Base-by-base conservation (phyloP, 2,329 filamentous ascomycete genomes). In the Diaporthe vaccinii region DNA sequence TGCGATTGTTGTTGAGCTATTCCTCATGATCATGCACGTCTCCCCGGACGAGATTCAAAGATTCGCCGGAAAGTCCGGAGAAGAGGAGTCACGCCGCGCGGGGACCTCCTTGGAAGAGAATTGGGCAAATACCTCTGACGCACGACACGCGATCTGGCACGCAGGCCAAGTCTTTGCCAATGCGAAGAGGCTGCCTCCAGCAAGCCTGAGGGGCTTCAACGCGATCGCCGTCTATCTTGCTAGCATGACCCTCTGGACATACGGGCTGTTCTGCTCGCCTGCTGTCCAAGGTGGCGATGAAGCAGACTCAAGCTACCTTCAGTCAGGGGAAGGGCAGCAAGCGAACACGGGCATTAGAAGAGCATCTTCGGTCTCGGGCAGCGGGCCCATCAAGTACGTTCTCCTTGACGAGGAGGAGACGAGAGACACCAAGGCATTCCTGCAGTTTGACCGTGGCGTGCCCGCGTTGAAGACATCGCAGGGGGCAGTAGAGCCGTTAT, bases 191-290 rank as follows among this genome's bases (percentile, higher is more conserved):
- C 74, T 81, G 53, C 79, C 79, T 15, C 80, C 80, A 2, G 78
- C 80, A 12, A 79, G 76, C 6, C 76, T 81, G 8, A 77, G 79
- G 14, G 77, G 76, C 5, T 81, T 81, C 73, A 79, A 80, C 46
- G 80, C 80, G 25, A 81, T 79, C 51, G 79, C 80, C 2, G 79
- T 81, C 25, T 81, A 81, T 73, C 78, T 80, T 57, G 79, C 80
- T 14, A 78, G 79, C 8, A 69, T 81, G 68, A 80, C 80, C 20
- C 78, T 81, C 10, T 81, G 80, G 80, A 77, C 78, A 17, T 81
- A 80, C 49, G 79, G 79, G 1, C 62, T 81, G 12, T 74, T 81
- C 20, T 76, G 72, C 2, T 77, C 76, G 55, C 74, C 75, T 2
- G 31, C 36, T 36, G 31, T 44, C 9, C 62, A 65, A 20, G 69